Percentiles rank a stretch among this genome's conserved stretches.
Evolutionary conservation across 2,329 filamentous ascomycete genomes (phyloP).

Genomic region (Fusarium mundagurra): DNA sequence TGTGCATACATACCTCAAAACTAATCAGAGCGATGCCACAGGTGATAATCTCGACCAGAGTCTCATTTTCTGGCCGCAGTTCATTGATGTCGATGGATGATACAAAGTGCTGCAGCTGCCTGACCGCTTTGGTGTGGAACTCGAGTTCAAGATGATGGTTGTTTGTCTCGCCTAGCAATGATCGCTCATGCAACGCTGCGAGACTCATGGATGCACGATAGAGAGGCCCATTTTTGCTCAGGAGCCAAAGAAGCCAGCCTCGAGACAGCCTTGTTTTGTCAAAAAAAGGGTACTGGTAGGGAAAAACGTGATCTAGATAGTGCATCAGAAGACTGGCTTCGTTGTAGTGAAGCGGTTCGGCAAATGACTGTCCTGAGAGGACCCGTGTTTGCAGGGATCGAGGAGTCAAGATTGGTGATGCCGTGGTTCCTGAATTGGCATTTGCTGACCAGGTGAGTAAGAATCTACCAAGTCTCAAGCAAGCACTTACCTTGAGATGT

Average conservation of each 20-base stretch:
- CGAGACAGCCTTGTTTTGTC: neutral
- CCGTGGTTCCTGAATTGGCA: rapidly evolving
- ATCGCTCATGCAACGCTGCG: neutral
- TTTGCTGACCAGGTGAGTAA: neutral
- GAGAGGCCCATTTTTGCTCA: neutral
- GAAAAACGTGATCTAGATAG: neutral
- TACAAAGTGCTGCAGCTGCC: neutral
- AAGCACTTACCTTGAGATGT: neutral
- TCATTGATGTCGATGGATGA: neutral
- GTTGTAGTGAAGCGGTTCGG: neutral
- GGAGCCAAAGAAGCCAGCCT: neutral
- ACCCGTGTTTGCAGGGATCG: neutral
- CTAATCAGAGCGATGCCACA: neutral
- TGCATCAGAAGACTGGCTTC: neutral
- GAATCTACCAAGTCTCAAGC: neutral
- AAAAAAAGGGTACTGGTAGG: neutral
- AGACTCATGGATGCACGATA: neutral
- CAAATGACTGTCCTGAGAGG: neutral
- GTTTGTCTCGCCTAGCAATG: neutral
- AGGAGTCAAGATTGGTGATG: neutral
- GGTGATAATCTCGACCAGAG: neutral
- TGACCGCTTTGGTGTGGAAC: neutral
- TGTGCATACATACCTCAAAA: neutral
- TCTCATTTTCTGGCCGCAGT: neutral
- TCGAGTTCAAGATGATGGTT: neutral